Evolutionary conservation across 495 filamentous ascomycete genomes (phyloP), one percentile per base, ranked within the genome.

Genomic region (Daldinia decipiens): DNA sequence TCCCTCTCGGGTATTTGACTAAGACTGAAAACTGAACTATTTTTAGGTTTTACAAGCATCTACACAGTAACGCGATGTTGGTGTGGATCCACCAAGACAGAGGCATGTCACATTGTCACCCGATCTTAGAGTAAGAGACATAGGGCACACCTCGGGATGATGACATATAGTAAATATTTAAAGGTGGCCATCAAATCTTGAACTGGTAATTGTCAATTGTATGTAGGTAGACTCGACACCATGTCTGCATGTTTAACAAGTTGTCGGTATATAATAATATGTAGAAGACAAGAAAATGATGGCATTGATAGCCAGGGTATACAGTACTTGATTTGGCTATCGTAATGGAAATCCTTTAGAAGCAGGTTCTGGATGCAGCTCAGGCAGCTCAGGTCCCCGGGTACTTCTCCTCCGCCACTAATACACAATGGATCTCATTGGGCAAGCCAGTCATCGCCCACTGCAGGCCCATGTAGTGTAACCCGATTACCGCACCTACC

Each of bases 401-500:
- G 8, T 47, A 47, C 43, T 24, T 47, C 17, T 17, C 40, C 40
- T 21, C 21, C 17, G 40, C 17, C 40, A 19, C 40, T 24, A 47
- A 47, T 47, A 47, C 34, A 36, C 34, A 5, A 36, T 19, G 43
- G 43, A 47, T 47, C 19, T 12, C 21, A 9, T 19, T 17, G 8
- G 43, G 1, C 43, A 47, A 47, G 17, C 43, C 43, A 24, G 43
- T 53, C 50, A 34, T 31, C 27, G 5, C 24, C 7, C 50, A 21
- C 50, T 53, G 26, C 5, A 53, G 50, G 26, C 24, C 50, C 50
- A 9, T 53, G 50, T 31, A 29, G 50, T 53, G 24, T 29, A 52
- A 52, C 50, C 50, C 50, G 50, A 53, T 53, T 67, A 68, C 69
- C 69, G 59, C 64, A 72, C 65, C 60, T 58, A 34, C 70, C 65